These are phyloP conservation scores for Solanum hybrid DNA, from an alignment of 305 asterid species.

Conservation along the genomic window DNA sequence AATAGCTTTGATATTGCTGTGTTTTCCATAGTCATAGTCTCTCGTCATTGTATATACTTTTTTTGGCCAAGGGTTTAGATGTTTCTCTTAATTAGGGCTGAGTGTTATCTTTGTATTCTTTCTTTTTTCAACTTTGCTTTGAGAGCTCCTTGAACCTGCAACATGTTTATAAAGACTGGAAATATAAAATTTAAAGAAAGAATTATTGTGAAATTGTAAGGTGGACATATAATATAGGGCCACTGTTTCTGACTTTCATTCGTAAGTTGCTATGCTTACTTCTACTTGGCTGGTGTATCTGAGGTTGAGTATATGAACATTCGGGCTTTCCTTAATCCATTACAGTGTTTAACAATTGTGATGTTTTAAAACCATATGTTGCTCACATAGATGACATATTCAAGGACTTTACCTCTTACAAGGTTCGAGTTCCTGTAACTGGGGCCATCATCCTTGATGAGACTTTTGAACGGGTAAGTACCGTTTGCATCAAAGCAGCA, in stretches of 20 bases:
- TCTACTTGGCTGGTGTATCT: neutral
- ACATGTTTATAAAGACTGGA: neutral
- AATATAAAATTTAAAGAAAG: neutral
- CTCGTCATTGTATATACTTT: neutral
- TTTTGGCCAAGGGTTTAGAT: neutral
- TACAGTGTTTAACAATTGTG: conserved; percentile 88
- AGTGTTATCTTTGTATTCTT: neutral
- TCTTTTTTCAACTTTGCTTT: neutral
- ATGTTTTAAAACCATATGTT: conserved; percentile 89
- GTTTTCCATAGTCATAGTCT: neutral
- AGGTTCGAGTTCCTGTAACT: conserved; percentile 96
- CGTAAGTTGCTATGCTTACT: neutral
- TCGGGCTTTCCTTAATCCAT: conserved; percentile 42
- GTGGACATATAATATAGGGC: neutral
- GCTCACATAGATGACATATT: conserved; percentile 89
- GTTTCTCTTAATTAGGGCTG: neutral
- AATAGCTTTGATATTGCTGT: neutral
- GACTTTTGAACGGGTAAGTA: conserved; percentile 82
- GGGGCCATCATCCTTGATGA: conserved; percentile 96
- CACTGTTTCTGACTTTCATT: neutral
- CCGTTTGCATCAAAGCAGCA: neutral
- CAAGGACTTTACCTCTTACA: conserved; percentile 95
- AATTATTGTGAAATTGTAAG: neutral
- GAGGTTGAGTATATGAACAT: neutral
- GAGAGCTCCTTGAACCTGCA: neutral